Evolutionary conservation across 192 early-diverging fungal species (phyloP).

Genomic region (Umbelopsis sp.): DNA sequence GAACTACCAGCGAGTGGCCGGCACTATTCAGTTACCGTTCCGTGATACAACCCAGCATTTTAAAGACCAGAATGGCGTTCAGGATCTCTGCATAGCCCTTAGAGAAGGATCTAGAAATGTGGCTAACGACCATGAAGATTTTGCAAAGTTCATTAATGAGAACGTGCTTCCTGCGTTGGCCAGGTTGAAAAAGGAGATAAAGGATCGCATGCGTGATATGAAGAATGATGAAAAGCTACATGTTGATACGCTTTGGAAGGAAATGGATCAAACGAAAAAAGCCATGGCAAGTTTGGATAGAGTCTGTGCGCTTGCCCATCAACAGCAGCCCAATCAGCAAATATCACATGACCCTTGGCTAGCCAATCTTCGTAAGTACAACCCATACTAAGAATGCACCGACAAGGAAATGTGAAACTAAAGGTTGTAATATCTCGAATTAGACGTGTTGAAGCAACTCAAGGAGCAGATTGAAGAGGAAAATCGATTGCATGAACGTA

Average conservation of each 20-base stretch:
- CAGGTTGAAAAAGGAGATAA: constrained; percentile 45
- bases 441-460: constrained; percentile 39
- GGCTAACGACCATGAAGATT: constrained; percentile 41
- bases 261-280: constrained; percentile 45
- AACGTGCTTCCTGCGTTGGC: constrained; percentile 41
- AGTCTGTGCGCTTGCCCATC: constrained; percentile 31
- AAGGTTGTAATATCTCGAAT: not conserved
- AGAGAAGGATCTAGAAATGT: constrained; percentile 37
- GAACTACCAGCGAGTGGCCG: not conserved
- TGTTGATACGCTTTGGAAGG: constrained; percentile 44
- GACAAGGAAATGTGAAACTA: not conserved
- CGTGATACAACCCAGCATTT: constrained; percentile 24
- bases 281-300: constrained; percentile 39
- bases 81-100: constrained; percentile 41
- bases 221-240: constrained; percentile 36
- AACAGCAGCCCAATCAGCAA: constrained; percentile 35
- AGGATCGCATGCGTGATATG: constrained; percentile 44
- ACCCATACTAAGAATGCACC: not conserved
- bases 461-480: constrained; percentile 43
- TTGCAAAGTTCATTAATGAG: constrained; percentile 37
- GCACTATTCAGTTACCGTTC: not conserved
- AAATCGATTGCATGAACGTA: constrained; percentile 35
- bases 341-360: constrained; percentile 39
- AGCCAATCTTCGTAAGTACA: constrained; percentile 37
- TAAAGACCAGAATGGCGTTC: constrained; percentile 37